phyloP scores from a whole-genome alignment of 495 filamentous ascomycete genomes.

The Ramalina peruviana region DNA sequence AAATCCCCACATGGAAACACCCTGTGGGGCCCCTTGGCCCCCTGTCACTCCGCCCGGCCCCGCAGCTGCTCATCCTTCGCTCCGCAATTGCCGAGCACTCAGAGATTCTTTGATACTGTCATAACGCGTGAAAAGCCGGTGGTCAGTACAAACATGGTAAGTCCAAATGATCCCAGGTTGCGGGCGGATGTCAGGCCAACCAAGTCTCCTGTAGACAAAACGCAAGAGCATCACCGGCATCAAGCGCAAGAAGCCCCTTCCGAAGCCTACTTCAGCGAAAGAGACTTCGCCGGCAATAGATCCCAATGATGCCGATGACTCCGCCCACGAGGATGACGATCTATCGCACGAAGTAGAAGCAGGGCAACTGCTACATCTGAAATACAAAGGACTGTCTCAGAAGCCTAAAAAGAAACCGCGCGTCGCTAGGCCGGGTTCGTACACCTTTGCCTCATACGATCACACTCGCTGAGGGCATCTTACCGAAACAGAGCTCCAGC shows the following conservation, averaged over 20 bases:
- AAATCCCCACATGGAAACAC: too few relatives aligned
- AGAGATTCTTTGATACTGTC: too few relatives aligned
- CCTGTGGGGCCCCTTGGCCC: too few relatives aligned
- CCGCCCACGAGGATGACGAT: neutral
- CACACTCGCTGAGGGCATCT: neutral
- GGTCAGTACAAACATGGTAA: too few relatives aligned
- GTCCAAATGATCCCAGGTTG: too few relatives aligned
- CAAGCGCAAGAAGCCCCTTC: constrained; percentile 1
- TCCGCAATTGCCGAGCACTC: too few relatives aligned
- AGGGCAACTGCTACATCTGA: neutral
- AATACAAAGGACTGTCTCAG: neutral
- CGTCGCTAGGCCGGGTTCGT: neutral
- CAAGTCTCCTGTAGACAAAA: constrained; percentile 3
- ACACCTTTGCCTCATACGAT: too few relatives aligned
- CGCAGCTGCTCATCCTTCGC: neutral
- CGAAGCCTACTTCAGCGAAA: neutral
- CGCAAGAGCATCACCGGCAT: constrained; percentile 11
- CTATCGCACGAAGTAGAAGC: neutral
- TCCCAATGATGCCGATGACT: neutral
- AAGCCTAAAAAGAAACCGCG: neutral
- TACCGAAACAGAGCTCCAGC: constrained; percentile 22
- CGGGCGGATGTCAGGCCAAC: too few relatives aligned
- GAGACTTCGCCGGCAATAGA: neutral
- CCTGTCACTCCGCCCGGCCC: too few relatives aligned
- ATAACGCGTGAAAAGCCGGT: too few relatives aligned